phyloP scores from a whole-genome alignment of 2,329 filamentous ascomycete genomes.

The Erysiphe pulchra region DNA sequence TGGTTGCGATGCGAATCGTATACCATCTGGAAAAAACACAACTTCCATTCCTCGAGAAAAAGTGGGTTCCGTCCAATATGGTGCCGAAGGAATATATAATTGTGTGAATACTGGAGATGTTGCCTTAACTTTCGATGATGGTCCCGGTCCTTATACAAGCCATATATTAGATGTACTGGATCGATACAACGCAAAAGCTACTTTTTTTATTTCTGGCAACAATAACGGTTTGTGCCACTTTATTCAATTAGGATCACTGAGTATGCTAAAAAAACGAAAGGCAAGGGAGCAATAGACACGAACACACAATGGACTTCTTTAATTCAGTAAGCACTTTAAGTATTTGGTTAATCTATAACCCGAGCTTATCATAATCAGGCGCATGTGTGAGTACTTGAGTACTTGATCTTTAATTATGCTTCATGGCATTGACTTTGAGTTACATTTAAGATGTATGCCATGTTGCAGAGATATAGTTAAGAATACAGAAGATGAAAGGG shows the following conservation, averaged over 20 bases:
- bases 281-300: slow-evolving; percentile 27
- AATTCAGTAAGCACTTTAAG: slow-evolving; percentile 3
- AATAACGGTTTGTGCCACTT: slow-evolving; percentile 5
- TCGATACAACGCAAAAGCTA: slow-evolving; percentile 33
- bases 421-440: no score
- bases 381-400: neutral
- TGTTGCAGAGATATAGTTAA: no score
- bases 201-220: slow-evolving; percentile 27
- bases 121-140: slow-evolving; percentile 43
- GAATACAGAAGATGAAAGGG: no score
- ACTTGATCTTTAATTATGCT: no score
- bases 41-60: slow-evolving; percentile 21
- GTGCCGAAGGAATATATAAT: slow-evolving; percentile 28
- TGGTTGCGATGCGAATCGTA: slow-evolving; percentile 30
- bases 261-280: slow-evolving; percentile 18
- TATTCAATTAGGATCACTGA: neutral
- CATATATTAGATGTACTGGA: slow-evolving; percentile 35
- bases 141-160: slow-evolving; percentile 32
- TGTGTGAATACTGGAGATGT: slow-evolving; percentile 31
- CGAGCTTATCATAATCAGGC: neutral
- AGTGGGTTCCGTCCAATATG: slow-evolving; percentile 27
- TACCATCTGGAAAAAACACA: slow-evolving; percentile 27
- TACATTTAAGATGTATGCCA: no score
- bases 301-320: slow-evolving; percentile 17
- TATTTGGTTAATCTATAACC: neutral